These are phyloP conservation scores for Sclerotinia trifoliorum DNA, from an alignment of 2,329 filamentous ascomycete genomes.

Conservation along the genomic window DNA sequence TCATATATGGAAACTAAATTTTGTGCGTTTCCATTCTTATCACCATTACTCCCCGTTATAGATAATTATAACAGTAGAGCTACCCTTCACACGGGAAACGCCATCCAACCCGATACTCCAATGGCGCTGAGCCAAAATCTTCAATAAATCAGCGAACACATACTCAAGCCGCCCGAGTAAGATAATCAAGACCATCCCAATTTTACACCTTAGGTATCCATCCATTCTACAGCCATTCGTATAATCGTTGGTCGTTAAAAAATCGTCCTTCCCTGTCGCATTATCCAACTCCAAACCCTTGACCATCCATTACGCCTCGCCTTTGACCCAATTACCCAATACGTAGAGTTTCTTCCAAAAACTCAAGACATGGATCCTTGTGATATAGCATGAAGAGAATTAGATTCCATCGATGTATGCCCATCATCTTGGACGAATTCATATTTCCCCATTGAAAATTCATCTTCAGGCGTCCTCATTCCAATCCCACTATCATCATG, in stretches of 20 bases:
- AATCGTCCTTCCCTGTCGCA: slow-evolving; percentile 20
- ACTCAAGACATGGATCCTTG: slow-evolving; percentile 18
- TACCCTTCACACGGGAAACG: neutral
- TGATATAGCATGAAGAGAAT: slow-evolving; percentile 25
- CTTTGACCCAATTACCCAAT: slow-evolving; percentile 5
- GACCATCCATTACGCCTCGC: slow-evolving; percentile 19
- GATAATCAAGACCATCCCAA: slow-evolving; percentile 22
- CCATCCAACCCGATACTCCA: slow-evolving; percentile 11
- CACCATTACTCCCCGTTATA: slow-evolving; percentile 8
- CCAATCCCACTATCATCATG: slow-evolving; percentile 76
- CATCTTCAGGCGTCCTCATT: slow-evolving; percentile 65
- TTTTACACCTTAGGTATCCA: slow-evolving; percentile 23
- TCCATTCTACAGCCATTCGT: slow-evolving; percentile 24
- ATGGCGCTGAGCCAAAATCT: slow-evolving; percentile 14
- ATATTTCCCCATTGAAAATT: slow-evolving; percentile 61
- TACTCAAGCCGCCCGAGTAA: slow-evolving; percentile 19
- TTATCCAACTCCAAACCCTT: slow-evolving; percentile 18
- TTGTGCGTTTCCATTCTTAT: neutral
- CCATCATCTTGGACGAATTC: slow-evolving; percentile 41
- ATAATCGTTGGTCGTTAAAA: slow-evolving; percentile 24
- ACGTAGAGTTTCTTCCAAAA: neutral
- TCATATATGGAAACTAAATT: neutral
- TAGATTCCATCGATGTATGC: slow-evolving; percentile 30
- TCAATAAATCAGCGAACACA: slow-evolving; percentile 5
- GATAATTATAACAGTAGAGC: slow-evolving; percentile 7